A percentile compares a stretch with the other conserved stretches of the same genome.
phyloP scores from a whole-genome alignment of 2,329 filamentous ascomycete species.

The Talaromyces albobiverticillius region DNA sequence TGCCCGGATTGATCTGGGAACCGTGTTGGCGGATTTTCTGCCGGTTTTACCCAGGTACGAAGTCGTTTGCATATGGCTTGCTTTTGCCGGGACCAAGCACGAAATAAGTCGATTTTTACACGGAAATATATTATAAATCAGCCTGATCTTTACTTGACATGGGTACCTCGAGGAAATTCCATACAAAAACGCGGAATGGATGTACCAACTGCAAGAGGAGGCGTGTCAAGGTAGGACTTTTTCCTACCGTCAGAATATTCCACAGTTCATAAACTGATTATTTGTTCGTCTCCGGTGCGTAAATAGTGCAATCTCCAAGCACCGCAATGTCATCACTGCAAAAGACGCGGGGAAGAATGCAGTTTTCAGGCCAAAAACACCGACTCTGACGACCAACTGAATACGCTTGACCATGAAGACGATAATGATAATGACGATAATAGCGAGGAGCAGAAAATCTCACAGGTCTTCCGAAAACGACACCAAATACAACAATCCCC shows the following conservation, averaged over 20 bases:
- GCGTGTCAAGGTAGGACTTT: slow-evolving; percentile 12
- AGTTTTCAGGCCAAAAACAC: slow-evolving; percentile 11
- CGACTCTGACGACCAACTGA: not conserved
- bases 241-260: not conserved
- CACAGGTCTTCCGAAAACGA: not conserved
- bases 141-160: not conserved
- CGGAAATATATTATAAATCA: not conserved
- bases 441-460: not conserved
- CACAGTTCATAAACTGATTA: not conserved
- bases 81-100: too few relatives aligned
- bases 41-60: too few relatives aligned
- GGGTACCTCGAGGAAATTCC: slow-evolving; percentile 14
- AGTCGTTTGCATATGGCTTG: too few relatives aligned
- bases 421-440: not conserved
- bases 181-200: slow-evolving; percentile 15
- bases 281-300: not conserved
- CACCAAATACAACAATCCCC: not conserved
- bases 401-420: not conserved
- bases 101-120: not conserved
- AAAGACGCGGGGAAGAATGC: slow-evolving; percentile 15
- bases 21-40: too few relatives aligned
- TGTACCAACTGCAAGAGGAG: slow-evolving; percentile 14
- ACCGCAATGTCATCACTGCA: slow-evolving; percentile 15
- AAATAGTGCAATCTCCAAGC: slow-evolving; percentile 14
- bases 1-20: too few relatives aligned